Conservation (phyloP, 805 yeast genomes). For the Candida gorgasii region DNA sequence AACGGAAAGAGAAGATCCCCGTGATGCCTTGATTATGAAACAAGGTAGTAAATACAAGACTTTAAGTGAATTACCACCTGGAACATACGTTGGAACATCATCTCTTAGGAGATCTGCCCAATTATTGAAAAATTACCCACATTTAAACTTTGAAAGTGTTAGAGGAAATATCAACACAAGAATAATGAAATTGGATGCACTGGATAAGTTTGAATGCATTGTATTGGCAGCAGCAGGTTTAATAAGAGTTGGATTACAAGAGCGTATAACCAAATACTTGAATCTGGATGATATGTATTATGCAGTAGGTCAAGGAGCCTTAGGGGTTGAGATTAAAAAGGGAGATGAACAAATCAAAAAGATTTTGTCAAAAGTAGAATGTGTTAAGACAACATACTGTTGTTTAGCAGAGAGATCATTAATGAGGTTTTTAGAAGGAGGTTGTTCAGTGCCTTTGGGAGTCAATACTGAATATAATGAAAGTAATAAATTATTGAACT, state of each 20-base stretch:
- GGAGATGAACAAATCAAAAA: slow-evolving; percentile 59
- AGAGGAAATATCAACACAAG: slow-evolving; percentile 83
- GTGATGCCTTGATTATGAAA: slow-evolving; percentile 87
- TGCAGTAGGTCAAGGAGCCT: slow-evolving; percentile 99
- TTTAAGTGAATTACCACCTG: slow-evolving; percentile 76
- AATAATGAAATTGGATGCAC: slow-evolving; percentile 67
- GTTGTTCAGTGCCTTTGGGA: slow-evolving; percentile 97
- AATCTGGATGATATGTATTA: slow-evolving; percentile 82
- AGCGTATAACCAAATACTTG: slow-evolving; percentile 72
- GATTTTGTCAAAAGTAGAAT: slow-evolving; percentile 65
- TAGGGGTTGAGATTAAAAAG: slow-evolving; percentile 85
- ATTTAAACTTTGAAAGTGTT: slow-evolving; percentile 75
- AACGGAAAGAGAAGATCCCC: slow-evolving; percentile 84
- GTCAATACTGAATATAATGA: slow-evolving; percentile 62
- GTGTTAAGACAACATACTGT: slow-evolving; percentile 64
- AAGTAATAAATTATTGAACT: slow-evolving; percentile 42
- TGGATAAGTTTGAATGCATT: slow-evolving; percentile 64
- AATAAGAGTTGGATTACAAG: slow-evolving; percentile 66
- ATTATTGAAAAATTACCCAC: slow-evolving; percentile 73
- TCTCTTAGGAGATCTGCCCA: slow-evolving; percentile 94
- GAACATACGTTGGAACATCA: slow-evolving; percentile 90
- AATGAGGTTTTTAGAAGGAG: slow-evolving; percentile 90
- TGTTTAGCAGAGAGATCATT: slow-evolving; percentile 88
- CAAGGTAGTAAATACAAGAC: slow-evolving; percentile 59
- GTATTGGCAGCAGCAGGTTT: slow-evolving; percentile 94